These are phyloP conservation scores for Alternaria sp. DNA, from an alignment of 2,329 filamentous ascomycete genomes.

Conservation along the genomic window DNA sequence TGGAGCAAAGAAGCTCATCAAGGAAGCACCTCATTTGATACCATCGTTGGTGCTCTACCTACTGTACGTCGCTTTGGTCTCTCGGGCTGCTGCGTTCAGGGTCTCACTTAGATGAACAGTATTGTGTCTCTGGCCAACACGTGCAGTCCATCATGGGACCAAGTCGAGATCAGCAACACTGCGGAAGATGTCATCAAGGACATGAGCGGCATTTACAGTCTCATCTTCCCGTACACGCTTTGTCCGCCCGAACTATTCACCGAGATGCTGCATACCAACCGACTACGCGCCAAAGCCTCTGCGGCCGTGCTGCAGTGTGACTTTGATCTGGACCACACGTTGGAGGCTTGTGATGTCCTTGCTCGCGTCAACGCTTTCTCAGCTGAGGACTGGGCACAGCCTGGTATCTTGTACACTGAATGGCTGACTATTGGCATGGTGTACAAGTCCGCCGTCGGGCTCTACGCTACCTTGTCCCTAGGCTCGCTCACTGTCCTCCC, in stretches of 20 bases:
- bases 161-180: conserved; percentile 32
- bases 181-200: conserved; percentile 25
- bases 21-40: conserved; percentile 28
- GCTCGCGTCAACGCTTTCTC: conserved; percentile 34
- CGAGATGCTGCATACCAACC: conserved; percentile 37
- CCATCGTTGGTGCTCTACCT: conserved; percentile 37
- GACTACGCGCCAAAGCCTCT: conserved; percentile 30
- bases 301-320: conserved; percentile 17
- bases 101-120: conserved; percentile 21
- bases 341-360: conserved; percentile 35
- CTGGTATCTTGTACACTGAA: conserved; percentile 28
- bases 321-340: conserved; percentile 16
- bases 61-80: conserved; percentile 27
- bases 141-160: conserved; percentile 38
- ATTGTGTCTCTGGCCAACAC: conserved; percentile 38
- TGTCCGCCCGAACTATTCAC: conserved; percentile 39
- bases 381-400: conserved; percentile 41
- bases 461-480: conserved; percentile 44
- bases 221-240: conserved; percentile 42
- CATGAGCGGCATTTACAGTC: conserved; percentile 31
- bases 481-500: conserved; percentile 35
- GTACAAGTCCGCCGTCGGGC: conserved; percentile 35
- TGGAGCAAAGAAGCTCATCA: conserved; percentile 32
- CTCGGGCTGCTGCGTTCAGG: background rate
- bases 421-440: conserved; percentile 39